phyloP scores from a whole-genome alignment of 805 yeast species.

The Lipomyces spencermartinsiae region DNA sequence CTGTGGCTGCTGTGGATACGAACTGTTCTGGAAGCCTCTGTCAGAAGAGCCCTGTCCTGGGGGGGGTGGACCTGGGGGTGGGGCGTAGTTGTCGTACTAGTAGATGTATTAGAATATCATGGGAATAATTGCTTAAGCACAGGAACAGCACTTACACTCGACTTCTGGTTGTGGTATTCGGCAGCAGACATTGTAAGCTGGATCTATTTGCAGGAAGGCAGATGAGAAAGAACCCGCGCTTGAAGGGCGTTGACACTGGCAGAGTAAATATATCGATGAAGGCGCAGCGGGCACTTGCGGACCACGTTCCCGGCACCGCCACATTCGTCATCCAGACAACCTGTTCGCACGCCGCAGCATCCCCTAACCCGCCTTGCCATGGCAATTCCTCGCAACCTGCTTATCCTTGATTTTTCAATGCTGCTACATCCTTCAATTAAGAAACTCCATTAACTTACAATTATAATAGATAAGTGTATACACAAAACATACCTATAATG shows the following conservation, averaged over 20 bases:
- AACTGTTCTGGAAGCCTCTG: conserved; percentile 22
- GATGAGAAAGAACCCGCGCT: neutral
- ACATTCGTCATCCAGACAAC: neutral
- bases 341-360: neutral
- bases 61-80: conserved; percentile 34
- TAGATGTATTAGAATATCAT: conserved; percentile 6
- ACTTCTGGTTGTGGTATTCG: conserved; percentile 32
- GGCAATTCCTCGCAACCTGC: too few relatives aligned
- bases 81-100: conserved; percentile 25
- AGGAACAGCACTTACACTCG: neutral
- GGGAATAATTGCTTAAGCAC: neutral
- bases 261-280: neutral
- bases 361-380: neutral
- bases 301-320: neutral
- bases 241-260: neutral
- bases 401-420: too few relatives aligned
- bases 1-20: conserved; percentile 34
- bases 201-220: neutral
- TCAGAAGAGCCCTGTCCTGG: conserved; percentile 8
- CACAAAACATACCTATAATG: neutral
- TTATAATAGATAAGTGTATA: neutral
- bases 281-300: neutral
- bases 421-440: too few relatives aligned
- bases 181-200: conserved; percentile 31
- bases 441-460: neutral